A percentile compares a stretch with the other conserved stretches of the same genome.
Conservation (phyloP, 257 asterid genomes). For the Linaria vulgaris region DNA sequence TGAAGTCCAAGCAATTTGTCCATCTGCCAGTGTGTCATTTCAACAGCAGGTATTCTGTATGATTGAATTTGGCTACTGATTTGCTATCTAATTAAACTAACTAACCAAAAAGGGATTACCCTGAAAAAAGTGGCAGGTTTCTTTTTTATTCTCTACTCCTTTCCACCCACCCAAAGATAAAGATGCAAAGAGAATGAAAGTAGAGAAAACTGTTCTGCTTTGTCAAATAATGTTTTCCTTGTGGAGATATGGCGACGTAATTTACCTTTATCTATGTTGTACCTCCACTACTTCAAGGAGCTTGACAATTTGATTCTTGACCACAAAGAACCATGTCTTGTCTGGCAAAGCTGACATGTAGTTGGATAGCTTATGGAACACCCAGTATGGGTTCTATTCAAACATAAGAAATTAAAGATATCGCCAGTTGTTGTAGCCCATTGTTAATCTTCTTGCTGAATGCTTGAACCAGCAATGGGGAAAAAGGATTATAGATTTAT, state of each 20-base stretch:
- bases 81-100: neutral
- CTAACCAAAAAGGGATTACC: neutral
- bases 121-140: neutral
- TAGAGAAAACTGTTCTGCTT: neutral
- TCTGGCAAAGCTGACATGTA: neutral
- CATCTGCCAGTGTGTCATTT: constrained; percentile 59
- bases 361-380: neutral
- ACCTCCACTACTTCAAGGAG: neutral
- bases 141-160: too few species aligned
- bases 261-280: neutral
- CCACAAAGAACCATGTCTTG: neutral
- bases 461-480: too few species aligned
- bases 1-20: constrained; percentile 55
- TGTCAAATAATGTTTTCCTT: neutral
- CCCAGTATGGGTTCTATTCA: neutral
- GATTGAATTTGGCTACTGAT: neutral
- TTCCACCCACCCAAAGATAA: too few species aligned
- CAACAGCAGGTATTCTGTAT: constrained; percentile 75
- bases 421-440: neutral
- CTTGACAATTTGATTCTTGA: neutral
- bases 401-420: neutral
- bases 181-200: too few species aligned
- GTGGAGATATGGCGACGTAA: neutral
- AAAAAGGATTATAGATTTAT: too few species aligned
- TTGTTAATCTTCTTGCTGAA: too few species aligned